Evolutionary conservation across 2,329 filamentous ascomycete genomes (phyloP).

Genomic region (Geosmithia morbida): DNA sequence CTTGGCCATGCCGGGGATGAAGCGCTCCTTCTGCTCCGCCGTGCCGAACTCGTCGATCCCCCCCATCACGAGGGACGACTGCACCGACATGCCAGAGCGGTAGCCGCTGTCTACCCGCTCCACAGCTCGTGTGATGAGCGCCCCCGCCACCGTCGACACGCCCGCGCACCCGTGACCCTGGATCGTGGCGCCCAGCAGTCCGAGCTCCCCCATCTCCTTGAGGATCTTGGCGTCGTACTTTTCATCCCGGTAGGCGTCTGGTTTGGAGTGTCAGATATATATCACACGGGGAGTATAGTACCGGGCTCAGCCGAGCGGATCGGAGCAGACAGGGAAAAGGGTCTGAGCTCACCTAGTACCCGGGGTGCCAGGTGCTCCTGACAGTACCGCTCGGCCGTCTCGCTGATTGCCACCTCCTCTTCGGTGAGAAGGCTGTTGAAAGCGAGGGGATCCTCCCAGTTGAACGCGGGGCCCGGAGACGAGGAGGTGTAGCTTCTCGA

Average conservation of each 20-base stretch:
- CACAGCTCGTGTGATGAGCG: slow-evolving; percentile 78
- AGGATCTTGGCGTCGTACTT: slow-evolving; percentile 76
- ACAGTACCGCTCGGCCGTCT: slow-evolving; percentile 87
- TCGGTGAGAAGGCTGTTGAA: slow-evolving; percentile 67
- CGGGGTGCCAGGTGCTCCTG: slow-evolving; percentile 78
- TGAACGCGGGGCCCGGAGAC: slow-evolving; percentile 36
- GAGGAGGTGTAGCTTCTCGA: slow-evolving; percentile 20
- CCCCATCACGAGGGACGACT: slow-evolving; percentile 87
- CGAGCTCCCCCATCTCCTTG: slow-evolving; percentile 82
- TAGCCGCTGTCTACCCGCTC: slow-evolving; percentile 88
- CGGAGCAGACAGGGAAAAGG: too few species aligned
- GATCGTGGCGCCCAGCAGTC: slow-evolving; percentile 76
- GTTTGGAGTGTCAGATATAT: background rate
- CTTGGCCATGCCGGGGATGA: slow-evolving; percentile 67
- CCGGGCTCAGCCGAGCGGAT: too few species aligned
- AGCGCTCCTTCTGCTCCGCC: slow-evolving; percentile 76
- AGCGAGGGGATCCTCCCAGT: slow-evolving; percentile 84
- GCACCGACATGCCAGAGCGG: slow-evolving; percentile 84
- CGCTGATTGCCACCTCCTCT: slow-evolving; percentile 78
- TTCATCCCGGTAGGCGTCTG: slow-evolving; percentile 76
- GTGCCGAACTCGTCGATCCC: slow-evolving; percentile 79
- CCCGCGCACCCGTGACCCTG: slow-evolving; percentile 82
- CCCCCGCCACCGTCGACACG: slow-evolving; percentile 75
- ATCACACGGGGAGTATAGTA: too few species aligned
- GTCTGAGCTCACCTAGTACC: slow-evolving; percentile 65